Base-by-base conservation (phyloP, 768 basidiomycete genomes). In the Auricularia heimuer region DNA sequence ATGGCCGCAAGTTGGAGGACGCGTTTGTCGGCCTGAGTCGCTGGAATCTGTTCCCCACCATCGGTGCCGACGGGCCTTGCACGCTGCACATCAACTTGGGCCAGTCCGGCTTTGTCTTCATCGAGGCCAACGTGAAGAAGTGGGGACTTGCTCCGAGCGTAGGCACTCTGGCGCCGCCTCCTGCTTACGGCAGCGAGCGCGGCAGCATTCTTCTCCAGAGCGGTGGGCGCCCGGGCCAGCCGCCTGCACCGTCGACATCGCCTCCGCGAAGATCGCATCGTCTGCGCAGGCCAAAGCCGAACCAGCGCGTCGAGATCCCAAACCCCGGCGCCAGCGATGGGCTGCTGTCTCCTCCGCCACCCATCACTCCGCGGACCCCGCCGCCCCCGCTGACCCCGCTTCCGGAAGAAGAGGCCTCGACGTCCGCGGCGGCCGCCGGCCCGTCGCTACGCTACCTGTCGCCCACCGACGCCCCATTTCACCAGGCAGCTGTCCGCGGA, bases 71-170 rank as follows among this genome's bases (percentile, higher is more conserved):
- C 71, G 95, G 96, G 0, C 92, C 96, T 4, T 96, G 94, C 75
- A 95, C 90, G 68, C 87, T 99, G 7, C 97, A 99, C 70, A 92
- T 98, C 72, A 99, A 99, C 74, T 83, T 99, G 14, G 97, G 97
- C 7, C 97, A 98, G 76, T 89, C 92, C 3, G 97, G 97, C 3
- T 99, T 99, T 73, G 97, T 98, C 45, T 98, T 97, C 70, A 98
- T 99, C 71, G 97, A 99, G 77, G 97, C 97, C 39, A 98, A 99
- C 73, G 97, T 99, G 67, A 99, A 99, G 83, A 98, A 98, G 74
- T 99, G 97, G 97, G 97, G 97, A 18, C 77, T 98, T 37, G 97
- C 97, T 39, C 97, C 97, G 7, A 97, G 94, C 73, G 89, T 95
- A 14, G 97, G 97, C 60, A 98, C 97, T 0, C 82, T 98, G 10